Conservation (phyloP, 768 basidiomycete genomes). For the Piloderma croceum region DNA sequence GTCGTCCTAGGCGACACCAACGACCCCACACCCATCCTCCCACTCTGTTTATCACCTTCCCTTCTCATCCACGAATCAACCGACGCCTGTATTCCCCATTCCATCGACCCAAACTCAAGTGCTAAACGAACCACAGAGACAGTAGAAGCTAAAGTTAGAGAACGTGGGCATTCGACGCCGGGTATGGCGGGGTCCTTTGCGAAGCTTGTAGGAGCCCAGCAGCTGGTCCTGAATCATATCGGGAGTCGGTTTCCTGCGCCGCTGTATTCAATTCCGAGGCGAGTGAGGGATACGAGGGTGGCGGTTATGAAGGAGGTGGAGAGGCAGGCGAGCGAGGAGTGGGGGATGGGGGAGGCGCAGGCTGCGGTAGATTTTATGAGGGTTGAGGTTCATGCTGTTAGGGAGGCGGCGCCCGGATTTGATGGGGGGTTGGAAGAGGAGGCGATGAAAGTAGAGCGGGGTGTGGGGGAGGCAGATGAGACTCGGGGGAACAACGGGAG, state of each 20-base stretch:
- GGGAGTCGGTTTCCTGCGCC: slow-evolving; percentile 62
- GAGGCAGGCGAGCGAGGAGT: slow-evolving; percentile 55
- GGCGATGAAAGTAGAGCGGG: too few relatives aligned
- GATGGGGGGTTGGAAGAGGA: too few relatives aligned
- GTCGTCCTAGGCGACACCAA: slow-evolving; percentile 76
- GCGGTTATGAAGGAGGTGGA: slow-evolving; percentile 57
- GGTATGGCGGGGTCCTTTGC: slow-evolving; percentile 77
- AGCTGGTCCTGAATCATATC: slow-evolving; percentile 74
- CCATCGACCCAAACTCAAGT: slow-evolving; percentile 39
- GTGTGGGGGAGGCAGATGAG: too few relatives aligned
- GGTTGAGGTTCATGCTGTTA: slow-evolving; percentile 32
- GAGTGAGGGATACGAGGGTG: slow-evolving; percentile 28
- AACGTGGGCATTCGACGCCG: slow-evolving; percentile 74
- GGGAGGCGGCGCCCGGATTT: slow-evolving; percentile 3
- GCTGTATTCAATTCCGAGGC: too few relatives aligned
- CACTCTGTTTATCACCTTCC: slow-evolving; percentile 44
- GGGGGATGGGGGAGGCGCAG: slow-evolving; percentile 42
- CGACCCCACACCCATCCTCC: slow-evolving; percentile 55
- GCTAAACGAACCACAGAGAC: slow-evolving; percentile 37
- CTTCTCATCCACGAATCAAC: slow-evolving; percentile 87
- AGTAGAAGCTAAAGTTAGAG: slow-evolving; percentile 46
- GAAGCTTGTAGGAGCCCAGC: slow-evolving; percentile 48
- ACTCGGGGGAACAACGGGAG: too few relatives aligned
- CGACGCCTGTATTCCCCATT: slow-evolving; percentile 59
- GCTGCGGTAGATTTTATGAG: slow-evolving; percentile 58